Evolutionary conservation across 108 stramenopile genomes (phyloP).

Genomic region (Stephanodiscus minutulus): DNA sequence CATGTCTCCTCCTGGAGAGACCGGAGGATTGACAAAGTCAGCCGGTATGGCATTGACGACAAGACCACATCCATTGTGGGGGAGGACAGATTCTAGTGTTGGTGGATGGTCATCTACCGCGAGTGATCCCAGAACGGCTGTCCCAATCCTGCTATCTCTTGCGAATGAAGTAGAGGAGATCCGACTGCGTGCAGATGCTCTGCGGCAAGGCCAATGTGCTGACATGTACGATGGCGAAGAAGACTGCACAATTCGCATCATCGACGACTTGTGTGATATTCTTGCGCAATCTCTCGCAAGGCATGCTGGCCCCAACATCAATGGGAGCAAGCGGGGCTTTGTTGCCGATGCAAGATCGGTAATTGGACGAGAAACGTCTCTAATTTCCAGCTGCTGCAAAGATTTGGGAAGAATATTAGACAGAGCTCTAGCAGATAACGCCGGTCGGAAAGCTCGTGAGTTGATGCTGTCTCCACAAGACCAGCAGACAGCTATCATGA

Average conservation of each 20-base stretch:
- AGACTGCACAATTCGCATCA: slow-evolving; percentile 45
- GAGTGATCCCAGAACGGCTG: slow-evolving; percentile 13
- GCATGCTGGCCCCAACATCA: slow-evolving; percentile 19
- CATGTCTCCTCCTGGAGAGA: slow-evolving; percentile 16
- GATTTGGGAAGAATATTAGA: slow-evolving; percentile 66
- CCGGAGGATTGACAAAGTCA: slow-evolving; percentile 21
- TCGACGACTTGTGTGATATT: slow-evolving; percentile 62
- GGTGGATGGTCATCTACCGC: slow-evolving; percentile 1
- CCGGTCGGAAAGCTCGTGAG: slow-evolving; percentile 61
- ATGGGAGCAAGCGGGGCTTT: slow-evolving; percentile 13
- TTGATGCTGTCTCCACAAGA: slow-evolving; percentile 55
- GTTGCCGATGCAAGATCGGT: slow-evolving; percentile 32
- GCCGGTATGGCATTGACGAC: slow-evolving; percentile 22
- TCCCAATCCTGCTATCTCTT: slow-evolving; percentile 57
- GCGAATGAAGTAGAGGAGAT: slow-evolving; percentile 34
- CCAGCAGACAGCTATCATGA: slow-evolving; percentile 53
- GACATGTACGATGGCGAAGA: slow-evolving; percentile 43
- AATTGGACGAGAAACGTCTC: slow-evolving; percentile 55
- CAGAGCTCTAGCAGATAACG: slow-evolving; percentile 40
- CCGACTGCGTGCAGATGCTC: slow-evolving; percentile 13
- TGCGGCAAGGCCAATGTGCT: slow-evolving; percentile 1
- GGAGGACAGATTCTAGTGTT: slow-evolving; percentile 36
- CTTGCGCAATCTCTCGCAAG: slow-evolving; percentile 54
- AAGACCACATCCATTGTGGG: slow-evolving; percentile 47
- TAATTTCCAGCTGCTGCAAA: slow-evolving; percentile 47